Percentiles rank a stretch among this genome's conserved stretches.
phyloP scores from a whole-genome alignment of 2,329 filamentous ascomycete genomes.

The Fusarium ramigenum region DNA sequence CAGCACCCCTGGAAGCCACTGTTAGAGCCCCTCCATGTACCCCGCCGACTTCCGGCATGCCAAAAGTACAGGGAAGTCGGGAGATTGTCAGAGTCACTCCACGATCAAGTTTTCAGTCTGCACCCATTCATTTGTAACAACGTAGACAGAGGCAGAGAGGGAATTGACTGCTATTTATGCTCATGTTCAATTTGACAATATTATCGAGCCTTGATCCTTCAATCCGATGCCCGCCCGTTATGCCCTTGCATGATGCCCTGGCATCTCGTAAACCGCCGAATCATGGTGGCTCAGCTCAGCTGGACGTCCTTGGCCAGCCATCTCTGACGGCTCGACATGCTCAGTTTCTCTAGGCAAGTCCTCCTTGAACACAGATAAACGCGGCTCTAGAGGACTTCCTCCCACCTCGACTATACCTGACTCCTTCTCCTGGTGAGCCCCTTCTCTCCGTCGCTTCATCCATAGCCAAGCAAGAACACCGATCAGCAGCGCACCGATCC shows the following conservation, averaged over 20 bases:
- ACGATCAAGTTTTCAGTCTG: background rate
- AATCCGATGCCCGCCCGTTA: background rate
- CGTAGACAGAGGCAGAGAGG: rapidly evolving
- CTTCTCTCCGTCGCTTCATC: background rate
- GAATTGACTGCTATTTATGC: background rate
- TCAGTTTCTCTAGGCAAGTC: background rate
- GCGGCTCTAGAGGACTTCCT: background rate
- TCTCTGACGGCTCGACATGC: background rate
- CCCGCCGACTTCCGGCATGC: background rate
- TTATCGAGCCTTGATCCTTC: background rate
- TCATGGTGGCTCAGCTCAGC: background rate
- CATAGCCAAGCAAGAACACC: background rate
- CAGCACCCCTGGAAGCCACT: background rate
- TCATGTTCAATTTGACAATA: background rate
- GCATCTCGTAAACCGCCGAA: background rate
- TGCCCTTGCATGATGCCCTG: background rate
- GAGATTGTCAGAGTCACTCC: too few relatives aligned
- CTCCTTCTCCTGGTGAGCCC: background rate
- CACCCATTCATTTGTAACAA: background rate
- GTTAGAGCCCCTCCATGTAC: background rate
- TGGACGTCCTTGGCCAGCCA: background rate
- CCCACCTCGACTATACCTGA: background rate
- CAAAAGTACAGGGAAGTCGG: too few relatives aligned
- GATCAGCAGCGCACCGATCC: background rate
- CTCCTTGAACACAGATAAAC: background rate